Conservation (phyloP, 495 filamentous ascomycete genomes). For the Schizothecium vesticola region DNA sequence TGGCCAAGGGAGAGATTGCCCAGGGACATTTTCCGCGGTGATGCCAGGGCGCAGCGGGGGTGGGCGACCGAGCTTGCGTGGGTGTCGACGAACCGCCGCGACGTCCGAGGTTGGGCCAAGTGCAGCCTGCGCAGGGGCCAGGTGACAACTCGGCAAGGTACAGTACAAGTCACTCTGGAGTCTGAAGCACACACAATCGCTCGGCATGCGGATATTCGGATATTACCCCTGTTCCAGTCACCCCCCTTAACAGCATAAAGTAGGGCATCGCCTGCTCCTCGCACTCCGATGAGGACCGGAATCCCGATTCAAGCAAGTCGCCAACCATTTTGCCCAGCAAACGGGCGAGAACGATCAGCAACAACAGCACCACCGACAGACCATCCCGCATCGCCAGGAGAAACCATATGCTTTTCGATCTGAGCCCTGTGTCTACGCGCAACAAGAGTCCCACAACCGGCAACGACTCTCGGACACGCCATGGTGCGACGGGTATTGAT, state of each 20-base stretch:
- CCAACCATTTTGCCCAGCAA: background rate
- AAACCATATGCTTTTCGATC: background rate
- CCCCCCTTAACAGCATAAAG: background rate
- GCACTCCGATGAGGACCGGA: background rate
- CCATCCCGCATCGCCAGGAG: background rate
- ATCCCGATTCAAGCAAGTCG: background rate
- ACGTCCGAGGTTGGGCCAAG: conserved; percentile 9
- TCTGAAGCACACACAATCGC: background rate
- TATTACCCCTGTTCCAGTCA: background rate
- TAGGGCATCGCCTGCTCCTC: background rate
- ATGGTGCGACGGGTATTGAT: background rate
- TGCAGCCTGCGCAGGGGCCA: background rate
- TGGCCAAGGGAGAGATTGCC: conserved; percentile 3
- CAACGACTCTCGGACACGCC: background rate
- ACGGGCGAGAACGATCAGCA: background rate
- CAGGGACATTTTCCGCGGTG: background rate
- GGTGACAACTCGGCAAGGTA: conserved; percentile 1
- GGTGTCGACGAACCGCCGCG: background rate
- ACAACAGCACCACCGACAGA: background rate
- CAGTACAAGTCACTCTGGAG: conserved; percentile 1
- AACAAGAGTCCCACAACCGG: background rate
- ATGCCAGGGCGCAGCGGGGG: background rate
- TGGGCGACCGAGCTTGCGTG: background rate
- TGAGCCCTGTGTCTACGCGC: background rate
- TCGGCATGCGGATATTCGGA: conserved; percentile 1